These are phyloP conservation scores for Piromyces finnis DNA, from an alignment of 192 early-diverging fungal genomes.

Conservation along the genomic window DNA sequence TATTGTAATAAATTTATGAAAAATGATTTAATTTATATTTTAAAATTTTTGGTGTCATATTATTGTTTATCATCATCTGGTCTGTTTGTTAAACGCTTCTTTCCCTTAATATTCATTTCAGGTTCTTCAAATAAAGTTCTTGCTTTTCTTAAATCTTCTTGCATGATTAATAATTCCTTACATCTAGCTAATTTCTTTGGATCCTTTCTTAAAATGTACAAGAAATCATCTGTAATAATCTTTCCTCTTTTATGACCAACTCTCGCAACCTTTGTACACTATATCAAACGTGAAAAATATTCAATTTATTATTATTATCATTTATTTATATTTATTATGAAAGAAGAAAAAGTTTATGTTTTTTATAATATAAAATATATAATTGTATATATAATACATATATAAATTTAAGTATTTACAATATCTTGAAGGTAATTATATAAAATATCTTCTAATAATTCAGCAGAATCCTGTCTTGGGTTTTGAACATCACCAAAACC, in stretches of 20 bases:
- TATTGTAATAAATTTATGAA: too few relatives aligned
- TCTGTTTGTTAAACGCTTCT: background rate
- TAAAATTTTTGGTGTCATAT: background rate
- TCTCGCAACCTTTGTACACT: constrained; percentile 35
- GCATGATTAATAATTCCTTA: constrained; percentile 60
- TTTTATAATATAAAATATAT: too few relatives aligned
- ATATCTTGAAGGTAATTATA: constrained; percentile 59
- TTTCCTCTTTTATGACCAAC: constrained; percentile 31
- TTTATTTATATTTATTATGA: too few relatives aligned
- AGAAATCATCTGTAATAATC: constrained; percentile 53
- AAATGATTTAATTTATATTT: too few relatives aligned
- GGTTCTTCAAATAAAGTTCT: constrained; percentile 27
- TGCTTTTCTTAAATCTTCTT: constrained; percentile 55
- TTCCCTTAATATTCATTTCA: background rate
- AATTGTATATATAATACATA: too few relatives aligned
- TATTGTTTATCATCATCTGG: background rate
- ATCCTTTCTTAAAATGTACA: constrained; percentile 55
- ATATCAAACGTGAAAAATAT: too few relatives aligned
- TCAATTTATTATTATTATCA: too few relatives aligned
- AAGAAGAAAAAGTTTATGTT: too few relatives aligned
- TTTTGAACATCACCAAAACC: constrained; percentile 69
- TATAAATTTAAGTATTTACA: constrained; percentile 24
- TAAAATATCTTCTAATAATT: constrained; percentile 65
- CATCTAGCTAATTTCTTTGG: constrained; percentile 68
- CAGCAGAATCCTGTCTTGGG: constrained; percentile 55